Base-by-base conservation (phyloP, 2,329 filamentous ascomycete genomes). In the Dothideomycetidae sp. region DNA sequence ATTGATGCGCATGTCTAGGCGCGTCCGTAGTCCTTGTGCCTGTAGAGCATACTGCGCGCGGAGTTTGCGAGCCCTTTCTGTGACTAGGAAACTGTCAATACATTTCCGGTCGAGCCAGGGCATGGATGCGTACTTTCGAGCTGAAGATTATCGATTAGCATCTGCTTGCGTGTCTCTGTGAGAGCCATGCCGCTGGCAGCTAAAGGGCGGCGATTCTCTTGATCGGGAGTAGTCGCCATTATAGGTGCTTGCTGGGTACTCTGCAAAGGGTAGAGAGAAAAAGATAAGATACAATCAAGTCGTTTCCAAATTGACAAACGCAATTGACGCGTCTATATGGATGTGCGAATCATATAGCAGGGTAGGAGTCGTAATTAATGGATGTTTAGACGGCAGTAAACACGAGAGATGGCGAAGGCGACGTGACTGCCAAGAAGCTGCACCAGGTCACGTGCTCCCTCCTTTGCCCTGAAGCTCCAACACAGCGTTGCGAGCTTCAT, bases 1-100 rank as follows among this genome's bases (percentile, higher is more conserved):
- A 55, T 94, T 93, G 56, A 96, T 72, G 60, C 90, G 81, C 62
- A 93, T 81, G 58, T 94, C 86, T 36, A 98, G 78, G 43, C 88
- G 78, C 42, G 84, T 78, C 43, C 81, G 74, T 28, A 96, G 70
- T 44, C 81, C 81, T 56, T 88, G 81, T 14, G 85, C 81, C 58
- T 93, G 86, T 7, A 92, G 70, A 42, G 80, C 78, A 62, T 92
- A 93, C 56, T 93, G 85, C 5, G 86, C 80, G 50, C 86, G 75
- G 43, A 96, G 67, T 57, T 88, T 85, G 49, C 88, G 75, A 44
- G 83, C 82, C 55, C 86, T 75, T 61, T 92, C 81, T 12, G 82
- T 85, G 47, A 93, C 85, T 93, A 48, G 21, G 37, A 33, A 17
- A 33, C 34, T 39, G 48, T 33, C 53, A 36, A 31, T 42, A 36